phyloP scores from a whole-genome alignment of 2,329 filamentous ascomycete species.

The Aspergillus sp. region DNA sequence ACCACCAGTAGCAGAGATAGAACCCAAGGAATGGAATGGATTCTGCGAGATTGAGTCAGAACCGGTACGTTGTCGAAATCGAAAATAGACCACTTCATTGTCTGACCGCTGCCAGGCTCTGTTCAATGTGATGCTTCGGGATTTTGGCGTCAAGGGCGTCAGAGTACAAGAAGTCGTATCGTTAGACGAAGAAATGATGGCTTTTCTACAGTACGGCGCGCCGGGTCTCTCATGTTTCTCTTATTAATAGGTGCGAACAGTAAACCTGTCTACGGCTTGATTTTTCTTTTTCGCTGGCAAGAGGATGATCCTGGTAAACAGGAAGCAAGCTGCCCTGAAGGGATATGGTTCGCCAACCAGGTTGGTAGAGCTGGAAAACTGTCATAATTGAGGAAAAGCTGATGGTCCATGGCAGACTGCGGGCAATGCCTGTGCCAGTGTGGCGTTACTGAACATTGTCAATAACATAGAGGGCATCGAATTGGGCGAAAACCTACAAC shows the following conservation, averaged over 20 bases:
- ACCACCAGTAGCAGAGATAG: constrained; percentile 7
- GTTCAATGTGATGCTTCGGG: constrained; percentile 75
- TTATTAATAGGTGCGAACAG: constrained; percentile 30
- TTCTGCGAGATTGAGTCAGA: constrained; percentile 76
- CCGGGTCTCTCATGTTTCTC: not conserved
- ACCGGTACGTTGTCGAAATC: constrained; percentile 50
- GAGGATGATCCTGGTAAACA: constrained; percentile 47
- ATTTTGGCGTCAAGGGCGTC: constrained; percentile 66
- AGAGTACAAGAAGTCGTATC: constrained; percentile 69
- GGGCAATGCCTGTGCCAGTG: constrained; percentile 80
- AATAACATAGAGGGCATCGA: constrained; percentile 66
- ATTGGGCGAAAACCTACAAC: constrained; percentile 60
- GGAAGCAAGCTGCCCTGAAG: constrained; percentile 49
- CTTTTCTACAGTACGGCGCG: constrained; percentile 53
- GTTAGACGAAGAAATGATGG: constrained; percentile 59
- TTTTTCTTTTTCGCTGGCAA: constrained; percentile 74
- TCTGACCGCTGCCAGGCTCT: constrained; percentile 49
- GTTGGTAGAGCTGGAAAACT: constrained; percentile 35
- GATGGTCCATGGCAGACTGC: constrained; percentile 52
- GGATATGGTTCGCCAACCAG: constrained; percentile 93
- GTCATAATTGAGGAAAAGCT: not conserved
- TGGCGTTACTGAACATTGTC: constrained; percentile 84
- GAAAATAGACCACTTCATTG: not conserved
- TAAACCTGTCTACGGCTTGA: constrained; percentile 71
- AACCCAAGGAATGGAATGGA: constrained; percentile 37